A percentile compares a stretch with the other conserved stretches of the same genome.
Evolutionary conservation across 1,284 basidiomycete genomes (phyloP).

Genomic region (Clitocybe nebularis): DNA sequence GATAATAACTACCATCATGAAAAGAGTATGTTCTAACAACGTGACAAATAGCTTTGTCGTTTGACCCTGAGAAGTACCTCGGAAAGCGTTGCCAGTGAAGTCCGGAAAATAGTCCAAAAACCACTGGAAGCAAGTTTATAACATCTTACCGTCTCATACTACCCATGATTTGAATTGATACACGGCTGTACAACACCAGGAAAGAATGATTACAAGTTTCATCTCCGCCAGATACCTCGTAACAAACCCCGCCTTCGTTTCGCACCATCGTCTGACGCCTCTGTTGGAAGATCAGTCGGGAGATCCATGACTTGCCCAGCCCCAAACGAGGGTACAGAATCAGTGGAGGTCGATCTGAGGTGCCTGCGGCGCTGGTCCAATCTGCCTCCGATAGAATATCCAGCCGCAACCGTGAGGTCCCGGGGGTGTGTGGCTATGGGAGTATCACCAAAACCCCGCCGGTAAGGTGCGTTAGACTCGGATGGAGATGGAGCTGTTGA

Average conservation of each 20-base stretch:
- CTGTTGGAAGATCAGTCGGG: conserved; percentile 13
- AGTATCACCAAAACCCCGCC: conserved; percentile 18
- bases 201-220: too few relatives aligned
- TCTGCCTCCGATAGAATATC: conserved; percentile 10
- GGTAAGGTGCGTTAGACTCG: conserved; percentile 22
- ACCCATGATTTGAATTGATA: neutral
- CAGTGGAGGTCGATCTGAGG: conserved; percentile 41
- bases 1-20: conserved; percentile 3
- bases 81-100: conserved; percentile 82
- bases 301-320: conserved; percentile 5
- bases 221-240: conserved; percentile 17
- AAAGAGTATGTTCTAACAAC: neutral
- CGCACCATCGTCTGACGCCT: conserved; percentile 28
- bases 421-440: conserved; percentile 4
- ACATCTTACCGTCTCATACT: neutral
- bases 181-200: neutral
- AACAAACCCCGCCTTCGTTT: conserved; percentile 36
- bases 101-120: conserved; percentile 67
- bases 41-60: conserved; percentile 72
- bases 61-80: conserved; percentile 95
- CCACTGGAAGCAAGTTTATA: conserved; percentile 35
- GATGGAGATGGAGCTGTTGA: conserved; percentile 40
- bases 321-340: conserved; percentile 34
- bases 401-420: conserved; percentile 7
- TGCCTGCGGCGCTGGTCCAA: conserved; percentile 22